These are phyloP conservation scores for Geotrichum reessii DNA, from an alignment of 1,139 yeast genomes.

Conservation along the genomic window DNA sequence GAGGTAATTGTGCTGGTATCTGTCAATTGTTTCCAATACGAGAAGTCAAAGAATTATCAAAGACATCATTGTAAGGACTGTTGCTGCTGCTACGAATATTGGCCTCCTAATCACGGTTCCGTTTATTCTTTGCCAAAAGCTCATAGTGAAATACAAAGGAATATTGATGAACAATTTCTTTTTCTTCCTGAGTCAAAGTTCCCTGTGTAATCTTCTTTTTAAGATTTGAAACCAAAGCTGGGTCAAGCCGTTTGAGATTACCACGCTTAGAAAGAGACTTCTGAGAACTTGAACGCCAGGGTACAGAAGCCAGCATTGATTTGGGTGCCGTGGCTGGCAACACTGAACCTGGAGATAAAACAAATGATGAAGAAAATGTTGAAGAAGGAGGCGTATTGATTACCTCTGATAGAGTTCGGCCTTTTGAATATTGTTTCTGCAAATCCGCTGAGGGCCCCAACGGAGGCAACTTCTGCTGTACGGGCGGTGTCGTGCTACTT, in stretches of 20 bases:
- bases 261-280: background rate
- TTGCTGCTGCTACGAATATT: no score
- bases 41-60: no score
- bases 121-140: background rate
- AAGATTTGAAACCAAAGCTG: background rate
- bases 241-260: background rate
- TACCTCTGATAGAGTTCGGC: background rate
- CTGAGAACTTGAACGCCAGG: background rate
- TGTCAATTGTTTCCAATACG: no score
- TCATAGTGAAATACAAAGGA: background rate
- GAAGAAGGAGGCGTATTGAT: no score
- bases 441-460: background rate
- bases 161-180: background rate
- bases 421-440: background rate
- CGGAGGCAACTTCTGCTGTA: background rate
- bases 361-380: background rate
- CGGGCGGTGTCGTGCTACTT: background rate
- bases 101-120: background rate
- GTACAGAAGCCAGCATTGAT: background rate
- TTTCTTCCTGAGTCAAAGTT: background rate
- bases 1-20: no score
- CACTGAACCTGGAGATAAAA: background rate
- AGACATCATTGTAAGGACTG: no score
- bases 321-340: background rate
- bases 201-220: background rate